These are phyloP conservation scores for Polysphondylium violaceum DNA, from an alignment of 78 protist genomes.

Conservation along the genomic window DNA sequence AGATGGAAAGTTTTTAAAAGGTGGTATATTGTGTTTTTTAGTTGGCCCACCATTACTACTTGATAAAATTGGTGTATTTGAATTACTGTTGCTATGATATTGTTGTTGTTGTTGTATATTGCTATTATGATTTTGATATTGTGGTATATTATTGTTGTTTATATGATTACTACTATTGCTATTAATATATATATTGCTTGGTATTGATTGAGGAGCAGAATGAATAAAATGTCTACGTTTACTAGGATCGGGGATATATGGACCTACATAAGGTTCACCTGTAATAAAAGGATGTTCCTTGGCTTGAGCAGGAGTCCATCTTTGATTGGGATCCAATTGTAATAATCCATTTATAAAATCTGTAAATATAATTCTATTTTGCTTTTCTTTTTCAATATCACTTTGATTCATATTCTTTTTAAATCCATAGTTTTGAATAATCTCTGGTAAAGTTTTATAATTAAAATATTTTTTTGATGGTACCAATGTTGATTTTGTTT, in stretches of 20 bases:
- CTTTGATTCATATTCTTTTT: conserved; percentile 34
- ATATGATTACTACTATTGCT: no score
- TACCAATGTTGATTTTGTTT: conserved; percentile 32
- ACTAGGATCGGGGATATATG: conserved; percentile 65
- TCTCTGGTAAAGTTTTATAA: conserved; percentile 71
- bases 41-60: conserved; percentile 7
- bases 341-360: conserved; percentile 83
- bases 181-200: no score
- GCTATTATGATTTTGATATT: not conserved
- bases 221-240: conserved; percentile 1
- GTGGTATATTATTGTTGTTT: no score
- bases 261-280: conserved; percentile 64
- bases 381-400: conserved; percentile 71
- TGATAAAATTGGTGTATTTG: conserved; percentile 10
- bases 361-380: conserved; percentile 64
- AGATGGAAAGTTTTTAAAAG: no score
- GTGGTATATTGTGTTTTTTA: not conserved
- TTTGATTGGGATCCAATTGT: conserved; percentile 76
- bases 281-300: conserved; percentile 88
- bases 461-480: conserved; percentile 81
- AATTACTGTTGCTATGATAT: not conserved
- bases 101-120: not conserved
- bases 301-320: conserved; percentile 88
- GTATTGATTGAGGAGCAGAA: conserved; percentile 16
- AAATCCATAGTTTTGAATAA: conserved; percentile 65